Evolutionary conservation across 176 grass and related monocot genomes (phyloP).

Genomic region (Eragrostis nindensis): DNA sequence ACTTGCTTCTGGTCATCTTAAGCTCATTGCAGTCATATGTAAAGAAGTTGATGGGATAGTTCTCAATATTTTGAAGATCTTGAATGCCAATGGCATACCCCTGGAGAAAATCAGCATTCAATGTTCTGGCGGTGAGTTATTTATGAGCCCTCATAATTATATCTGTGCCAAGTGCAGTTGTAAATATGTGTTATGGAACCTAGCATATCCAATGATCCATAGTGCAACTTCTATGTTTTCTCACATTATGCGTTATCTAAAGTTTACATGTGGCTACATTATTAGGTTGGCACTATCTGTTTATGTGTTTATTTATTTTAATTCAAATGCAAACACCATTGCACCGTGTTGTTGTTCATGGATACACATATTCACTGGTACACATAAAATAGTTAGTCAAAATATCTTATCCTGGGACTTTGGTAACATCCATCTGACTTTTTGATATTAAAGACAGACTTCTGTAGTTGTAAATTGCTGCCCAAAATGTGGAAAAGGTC

Average conservation of each 20-base stretch:
- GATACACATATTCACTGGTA: background rate
- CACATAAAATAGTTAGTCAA: background rate
- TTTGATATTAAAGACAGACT: background rate
- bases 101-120: conserved; percentile 17
- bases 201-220: background rate
- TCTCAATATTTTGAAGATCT: conserved; percentile 12
- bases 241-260: background rate
- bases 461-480: background rate
- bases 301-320: background rate
- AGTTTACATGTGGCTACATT: background rate
- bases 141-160: background rate
- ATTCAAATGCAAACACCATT: background rate
- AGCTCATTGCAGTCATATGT: conserved; percentile 18
- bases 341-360: background rate
- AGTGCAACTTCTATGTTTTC: background rate
- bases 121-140: conserved; percentile 4
- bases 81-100: background rate
- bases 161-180: background rate
- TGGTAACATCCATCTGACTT: background rate
- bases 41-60: conserved; percentile 2
- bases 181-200: background rate
- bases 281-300: background rate
- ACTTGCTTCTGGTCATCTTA: background rate
- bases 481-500: too few relatives aligned
- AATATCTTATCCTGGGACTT: too few relatives aligned